phyloP scores from a whole-genome alignment of 495 filamentous ascomycete genomes.

The Pyrenula massariospora region DNA sequence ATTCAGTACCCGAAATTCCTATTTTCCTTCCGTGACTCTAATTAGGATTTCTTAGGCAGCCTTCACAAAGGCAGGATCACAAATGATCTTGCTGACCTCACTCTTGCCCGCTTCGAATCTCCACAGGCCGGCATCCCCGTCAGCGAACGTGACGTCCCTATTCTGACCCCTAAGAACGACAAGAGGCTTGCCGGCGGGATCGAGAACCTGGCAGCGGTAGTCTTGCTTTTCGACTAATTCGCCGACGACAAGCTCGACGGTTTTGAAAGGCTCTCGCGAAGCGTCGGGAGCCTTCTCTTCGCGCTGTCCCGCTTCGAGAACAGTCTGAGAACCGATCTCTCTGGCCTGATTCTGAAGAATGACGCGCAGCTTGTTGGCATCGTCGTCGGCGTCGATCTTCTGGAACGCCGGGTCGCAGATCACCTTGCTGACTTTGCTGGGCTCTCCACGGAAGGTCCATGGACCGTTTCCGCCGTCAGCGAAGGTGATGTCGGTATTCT shows the following conservation, averaged over 20 bases:
- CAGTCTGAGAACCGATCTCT: not conserved
- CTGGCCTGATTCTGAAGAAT: slow-evolving; percentile 1
- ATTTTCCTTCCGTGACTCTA: too few species aligned
- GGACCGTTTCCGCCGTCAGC: slow-evolving; percentile 1
- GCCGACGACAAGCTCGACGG: slow-evolving; percentile 1
- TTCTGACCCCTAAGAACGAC: slow-evolving; percentile 2
- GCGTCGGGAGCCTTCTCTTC: not conserved
- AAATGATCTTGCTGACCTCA: slow-evolving; percentile 3
- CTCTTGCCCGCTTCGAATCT: not conserved
- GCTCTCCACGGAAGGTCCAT: not conserved
- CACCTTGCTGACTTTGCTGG: slow-evolving; percentile 1
- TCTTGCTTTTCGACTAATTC: slow-evolving; percentile 3
- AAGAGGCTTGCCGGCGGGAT: not conserved
- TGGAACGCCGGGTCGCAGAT: slow-evolving; percentile 3
- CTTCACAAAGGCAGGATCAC: slow-evolving; percentile 2
- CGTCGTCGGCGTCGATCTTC: not conserved
- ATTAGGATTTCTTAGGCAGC: not conserved
- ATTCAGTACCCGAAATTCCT: too few species aligned
- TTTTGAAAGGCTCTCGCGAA: not conserved
- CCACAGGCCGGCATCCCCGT: slow-evolving; percentile 2
- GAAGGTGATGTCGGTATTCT: slow-evolving; percentile 5
- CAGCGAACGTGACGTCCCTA: slow-evolving; percentile 4
- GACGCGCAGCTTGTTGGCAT: not conserved
- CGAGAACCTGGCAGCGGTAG: slow-evolving; percentile 4
- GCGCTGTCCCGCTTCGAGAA: not conserved